These are phyloP conservation scores for Diaporthe capsici DNA, from an alignment of 2,329 filamentous ascomycete genomes.

Conservation along the genomic window DNA sequence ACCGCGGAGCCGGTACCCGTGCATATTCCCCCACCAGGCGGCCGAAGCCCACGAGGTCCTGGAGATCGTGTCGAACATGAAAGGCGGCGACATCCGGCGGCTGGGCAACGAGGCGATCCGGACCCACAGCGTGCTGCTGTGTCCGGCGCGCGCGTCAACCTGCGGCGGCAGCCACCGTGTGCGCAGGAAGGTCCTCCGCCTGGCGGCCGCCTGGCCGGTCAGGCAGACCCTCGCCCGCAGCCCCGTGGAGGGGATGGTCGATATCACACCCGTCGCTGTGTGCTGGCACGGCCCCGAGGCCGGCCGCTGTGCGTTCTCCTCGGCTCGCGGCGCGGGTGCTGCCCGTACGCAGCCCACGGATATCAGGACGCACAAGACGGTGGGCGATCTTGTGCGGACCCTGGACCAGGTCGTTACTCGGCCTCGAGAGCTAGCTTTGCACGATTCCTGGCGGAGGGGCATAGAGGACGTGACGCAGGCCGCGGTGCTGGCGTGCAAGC, in stretches of 20 bases:
- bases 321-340: background rate
- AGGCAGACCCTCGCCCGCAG: background rate
- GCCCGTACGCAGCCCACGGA: background rate
- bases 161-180: conserved; percentile 1
- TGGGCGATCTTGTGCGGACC: background rate
- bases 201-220: background rate
- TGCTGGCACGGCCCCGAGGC: background rate
- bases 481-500: background rate
- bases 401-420: background rate
- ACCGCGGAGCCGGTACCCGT: background rate
- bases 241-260: background rate
- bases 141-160: background rate
- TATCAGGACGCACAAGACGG: background rate
- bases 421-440: background rate
- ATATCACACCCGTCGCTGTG: conserved; percentile 1
- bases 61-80: background rate
- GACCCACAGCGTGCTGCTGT: background rate
- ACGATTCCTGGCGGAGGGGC: background rate
- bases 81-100: background rate
- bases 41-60: background rate
- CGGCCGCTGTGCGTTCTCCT: background rate
- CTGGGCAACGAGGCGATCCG: background rate
- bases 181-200: background rate
- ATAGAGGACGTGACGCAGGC: background rate
- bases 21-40: background rate